Evolutionary conservation across 1,284 basidiomycete genomes (phyloP).

Genomic region (Hypsizygus ulmarius): DNA sequence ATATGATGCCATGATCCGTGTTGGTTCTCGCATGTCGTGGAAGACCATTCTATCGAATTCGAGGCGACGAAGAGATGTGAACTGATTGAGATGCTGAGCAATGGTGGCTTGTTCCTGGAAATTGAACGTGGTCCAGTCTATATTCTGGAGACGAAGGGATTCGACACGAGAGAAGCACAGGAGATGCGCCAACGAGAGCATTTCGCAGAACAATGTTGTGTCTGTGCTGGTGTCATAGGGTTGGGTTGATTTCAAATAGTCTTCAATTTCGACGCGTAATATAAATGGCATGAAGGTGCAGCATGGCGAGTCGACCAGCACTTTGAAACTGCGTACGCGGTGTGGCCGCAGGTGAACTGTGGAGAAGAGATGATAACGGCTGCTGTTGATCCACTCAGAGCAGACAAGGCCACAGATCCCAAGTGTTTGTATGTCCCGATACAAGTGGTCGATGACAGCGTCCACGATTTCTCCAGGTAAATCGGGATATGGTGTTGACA

Average conservation of each 20-base stretch:
- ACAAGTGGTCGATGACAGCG: constrained; percentile 27
- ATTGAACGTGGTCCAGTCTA: constrained; percentile 27
- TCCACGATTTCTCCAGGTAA: constrained; percentile 30
- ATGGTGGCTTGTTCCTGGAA: constrained; percentile 17
- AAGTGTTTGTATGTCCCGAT: constrained; percentile 19
- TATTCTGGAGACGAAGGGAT: constrained; percentile 24
- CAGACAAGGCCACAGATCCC: constrained; percentile 26
- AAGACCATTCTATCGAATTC: constrained; percentile 25
- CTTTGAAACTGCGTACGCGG: constrained; percentile 16
- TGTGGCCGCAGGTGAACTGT: constrained; percentile 28
- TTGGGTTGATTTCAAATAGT: background rate
- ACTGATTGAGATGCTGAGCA: constrained; percentile 17
- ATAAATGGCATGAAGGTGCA: constrained; percentile 26
- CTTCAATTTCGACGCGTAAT: constrained; percentile 26
- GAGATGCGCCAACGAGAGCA: constrained; percentile 15
- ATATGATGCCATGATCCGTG: constrained; percentile 20
- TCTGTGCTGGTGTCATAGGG: background rate
- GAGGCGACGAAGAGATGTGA: constrained; percentile 19
- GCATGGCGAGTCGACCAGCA: constrained; percentile 17
- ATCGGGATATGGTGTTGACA: background rate
- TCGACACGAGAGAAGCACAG: constrained; percentile 18
- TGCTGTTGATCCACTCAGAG: constrained; percentile 23
- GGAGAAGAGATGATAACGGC: constrained; percentile 24
- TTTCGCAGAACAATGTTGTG: constrained; percentile 14
- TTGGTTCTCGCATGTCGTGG: constrained; percentile 28